Conservation (phyloP, 768 basidiomycete species). For the Russula earlei region DNA sequence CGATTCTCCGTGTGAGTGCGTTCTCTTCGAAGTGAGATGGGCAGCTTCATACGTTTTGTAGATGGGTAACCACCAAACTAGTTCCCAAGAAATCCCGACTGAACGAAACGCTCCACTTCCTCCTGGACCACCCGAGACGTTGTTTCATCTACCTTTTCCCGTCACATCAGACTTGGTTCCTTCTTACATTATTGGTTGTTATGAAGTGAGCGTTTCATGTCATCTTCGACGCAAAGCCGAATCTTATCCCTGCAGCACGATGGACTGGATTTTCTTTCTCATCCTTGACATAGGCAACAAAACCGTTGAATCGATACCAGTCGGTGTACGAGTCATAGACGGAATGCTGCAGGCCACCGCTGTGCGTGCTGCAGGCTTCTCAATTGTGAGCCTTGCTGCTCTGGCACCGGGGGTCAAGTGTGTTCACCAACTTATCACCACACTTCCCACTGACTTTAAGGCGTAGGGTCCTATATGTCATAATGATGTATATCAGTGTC, state of each 20-base stretch:
- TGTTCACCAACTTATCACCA: slow-evolving; percentile 24
- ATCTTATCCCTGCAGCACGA: slow-evolving; percentile 35
- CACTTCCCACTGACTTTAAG: not conserved
- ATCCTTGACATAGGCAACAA: slow-evolving; percentile 80
- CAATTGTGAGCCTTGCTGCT: slow-evolving; percentile 57
- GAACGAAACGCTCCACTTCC: slow-evolving; percentile 77
- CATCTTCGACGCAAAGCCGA: too few relatives aligned
- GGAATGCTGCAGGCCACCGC: slow-evolving; percentile 74
- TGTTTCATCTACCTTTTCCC: slow-evolving; percentile 90
- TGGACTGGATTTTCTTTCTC: slow-evolving; percentile 87
- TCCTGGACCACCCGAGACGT: slow-evolving; percentile 89
- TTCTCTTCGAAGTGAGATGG: not conserved
- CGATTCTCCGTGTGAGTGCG: slow-evolving; percentile 72
- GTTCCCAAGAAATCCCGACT: slow-evolving; percentile 50
- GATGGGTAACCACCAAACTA: slow-evolving; percentile 64
- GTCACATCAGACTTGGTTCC: slow-evolving; percentile 90
- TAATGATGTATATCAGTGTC: slow-evolving; percentile 91
- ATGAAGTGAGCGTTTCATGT: slow-evolving; percentile 49
- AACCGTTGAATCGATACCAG: slow-evolving; percentile 55
- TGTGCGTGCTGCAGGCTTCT: slow-evolving; percentile 84
- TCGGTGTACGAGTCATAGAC: slow-evolving; percentile 57
- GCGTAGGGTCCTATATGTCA: slow-evolving; percentile 67
- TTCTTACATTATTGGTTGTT: slow-evolving; percentile 54
- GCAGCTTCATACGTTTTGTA: slow-evolving; percentile 26
- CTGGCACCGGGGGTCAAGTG: slow-evolving; percentile 87